Conservation (phyloP, 495 filamentous ascomycete genomes). For the Lophiostoma macrostomum region DNA sequence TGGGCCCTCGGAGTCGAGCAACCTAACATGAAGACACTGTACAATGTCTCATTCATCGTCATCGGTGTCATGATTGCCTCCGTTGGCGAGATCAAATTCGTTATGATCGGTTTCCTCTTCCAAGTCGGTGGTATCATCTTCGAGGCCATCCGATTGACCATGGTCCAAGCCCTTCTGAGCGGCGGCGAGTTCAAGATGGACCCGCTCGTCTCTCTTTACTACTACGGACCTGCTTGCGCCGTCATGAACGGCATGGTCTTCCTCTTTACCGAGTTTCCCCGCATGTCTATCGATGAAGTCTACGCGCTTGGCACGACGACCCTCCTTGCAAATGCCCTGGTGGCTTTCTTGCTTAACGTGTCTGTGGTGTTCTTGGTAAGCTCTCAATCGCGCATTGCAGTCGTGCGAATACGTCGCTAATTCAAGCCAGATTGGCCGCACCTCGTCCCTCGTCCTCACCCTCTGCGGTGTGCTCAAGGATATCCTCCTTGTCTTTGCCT, state of each 20-base stretch:
- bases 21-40: slow-evolving; percentile 73
- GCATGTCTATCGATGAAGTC: slow-evolving; percentile 67
- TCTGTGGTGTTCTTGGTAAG: slow-evolving; percentile 92
- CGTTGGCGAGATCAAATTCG: slow-evolving; percentile 89
- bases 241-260: slow-evolving; percentile 80
- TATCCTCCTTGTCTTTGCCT: slow-evolving; percentile 86
- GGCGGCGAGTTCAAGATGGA: slow-evolving; percentile 97
- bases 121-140: slow-evolving; percentile 81
- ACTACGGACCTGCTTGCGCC: slow-evolving; percentile 91
- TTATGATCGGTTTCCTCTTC: slow-evolving; percentile 80
- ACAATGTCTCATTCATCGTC: slow-evolving; percentile 86
- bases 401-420: slow-evolving; percentile 24
- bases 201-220: slow-evolving; percentile 91
- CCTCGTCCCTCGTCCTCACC: slow-evolving; percentile 92
- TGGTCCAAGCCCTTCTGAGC: slow-evolving; percentile 87
- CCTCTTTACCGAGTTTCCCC: slow-evolving; percentile 74
- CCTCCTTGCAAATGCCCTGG: slow-evolving; percentile 74
- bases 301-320: slow-evolving; percentile 70
- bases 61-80: slow-evolving; percentile 87
- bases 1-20: slow-evolving; percentile 78
- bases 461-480: slow-evolving; percentile 98
- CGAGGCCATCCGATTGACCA: slow-evolving; percentile 84
- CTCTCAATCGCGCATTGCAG: slow-evolving; percentile 7
- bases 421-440: slow-evolving; percentile 80
- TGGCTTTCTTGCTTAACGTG: slow-evolving; percentile 87